A percentile compares a stretch with the other conserved stretches of the same genome.
Evolutionary conservation across 2,329 filamentous ascomycete genomes (phyloP).

Genomic region (Alternaria alternata): DNA sequence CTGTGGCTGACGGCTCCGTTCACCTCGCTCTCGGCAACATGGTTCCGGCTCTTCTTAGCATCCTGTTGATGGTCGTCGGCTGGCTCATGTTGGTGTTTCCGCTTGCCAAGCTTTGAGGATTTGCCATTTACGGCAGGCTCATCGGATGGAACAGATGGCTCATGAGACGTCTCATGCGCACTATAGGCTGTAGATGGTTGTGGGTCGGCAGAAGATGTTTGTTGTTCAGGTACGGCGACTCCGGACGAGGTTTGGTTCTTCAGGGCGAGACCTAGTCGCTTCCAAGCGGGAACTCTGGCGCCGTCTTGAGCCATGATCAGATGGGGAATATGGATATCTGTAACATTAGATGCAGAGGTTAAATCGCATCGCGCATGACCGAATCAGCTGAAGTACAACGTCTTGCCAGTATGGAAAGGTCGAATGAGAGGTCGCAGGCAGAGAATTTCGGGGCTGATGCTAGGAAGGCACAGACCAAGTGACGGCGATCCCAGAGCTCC

Average conservation of each 20-base stretch:
- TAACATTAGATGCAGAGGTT: conserved; percentile 30
- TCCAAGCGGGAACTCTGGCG: conserved; percentile 62
- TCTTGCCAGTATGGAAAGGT: conserved; percentile 37
- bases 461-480: conserved; percentile 27
- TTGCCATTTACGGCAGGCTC: conserved; percentile 35
- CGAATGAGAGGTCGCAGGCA: conserved; percentile 46
- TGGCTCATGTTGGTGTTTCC: conserved; percentile 42
- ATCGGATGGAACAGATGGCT: conserved; percentile 19
- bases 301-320: conserved; percentile 38
- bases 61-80: conserved; percentile 35
- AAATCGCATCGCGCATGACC: conserved; percentile 44
- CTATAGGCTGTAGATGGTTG: conserved; percentile 18
- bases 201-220: conserved; percentile 20
- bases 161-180: conserved; percentile 12
- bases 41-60: conserved; percentile 39
- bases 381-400: conserved; percentile 43
- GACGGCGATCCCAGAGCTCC: conserved; percentile 39
- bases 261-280: conserved; percentile 66
- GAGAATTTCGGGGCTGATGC: conserved; percentile 44
- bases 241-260: conserved; percentile 59
- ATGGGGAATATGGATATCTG: conserved; percentile 39
- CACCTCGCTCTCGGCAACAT: conserved; percentile 6
- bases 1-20: conserved; percentile 8
- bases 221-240: conserved; percentile 35
- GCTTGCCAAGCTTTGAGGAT: conserved; percentile 47